Evolutionary conservation across 2,329 filamentous ascomycete genomes (phyloP).

Genomic region (Scedosporium minutisporum): DNA sequence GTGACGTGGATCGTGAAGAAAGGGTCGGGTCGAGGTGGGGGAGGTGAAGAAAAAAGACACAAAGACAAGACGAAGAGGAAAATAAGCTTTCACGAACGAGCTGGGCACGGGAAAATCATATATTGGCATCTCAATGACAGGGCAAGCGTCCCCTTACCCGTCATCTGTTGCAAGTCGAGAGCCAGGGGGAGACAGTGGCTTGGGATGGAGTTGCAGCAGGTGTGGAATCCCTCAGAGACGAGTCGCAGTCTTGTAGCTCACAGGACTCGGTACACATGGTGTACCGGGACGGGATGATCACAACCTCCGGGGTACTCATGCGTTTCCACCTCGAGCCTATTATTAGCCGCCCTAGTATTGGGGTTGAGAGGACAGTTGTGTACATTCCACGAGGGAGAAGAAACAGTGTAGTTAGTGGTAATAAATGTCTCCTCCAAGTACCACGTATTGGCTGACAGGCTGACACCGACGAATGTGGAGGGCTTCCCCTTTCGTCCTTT

Average conservation of each 20-base stretch:
- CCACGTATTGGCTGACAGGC: neutral
- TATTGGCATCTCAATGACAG: neutral
- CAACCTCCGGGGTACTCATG: neutral
- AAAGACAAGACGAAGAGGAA: neutral
- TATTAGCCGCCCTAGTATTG: neutral
- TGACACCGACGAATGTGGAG: neutral
- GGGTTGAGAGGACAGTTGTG: neutral
- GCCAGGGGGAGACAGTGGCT: neutral
- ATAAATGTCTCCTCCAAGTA: neutral
- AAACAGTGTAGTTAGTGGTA: neutral
- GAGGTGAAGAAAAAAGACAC: neutral
- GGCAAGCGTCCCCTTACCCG: neutral
- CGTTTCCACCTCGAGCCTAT: neutral
- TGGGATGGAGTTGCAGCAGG: neutral
- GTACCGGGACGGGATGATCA: neutral
- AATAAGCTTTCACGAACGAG: neutral
- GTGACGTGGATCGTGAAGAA: too few species aligned
- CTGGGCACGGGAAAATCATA: neutral
- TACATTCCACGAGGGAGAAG: neutral
- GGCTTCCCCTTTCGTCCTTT: neutral
- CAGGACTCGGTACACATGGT: neutral
- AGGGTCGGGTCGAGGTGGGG: neutral
- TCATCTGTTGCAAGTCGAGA: neutral
- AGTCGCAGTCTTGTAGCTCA: neutral
- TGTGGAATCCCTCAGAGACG: neutral